phyloP scores from a whole-genome alignment of 1,284 basidiomycete species.

The Schizophyllum amplum region DNA sequence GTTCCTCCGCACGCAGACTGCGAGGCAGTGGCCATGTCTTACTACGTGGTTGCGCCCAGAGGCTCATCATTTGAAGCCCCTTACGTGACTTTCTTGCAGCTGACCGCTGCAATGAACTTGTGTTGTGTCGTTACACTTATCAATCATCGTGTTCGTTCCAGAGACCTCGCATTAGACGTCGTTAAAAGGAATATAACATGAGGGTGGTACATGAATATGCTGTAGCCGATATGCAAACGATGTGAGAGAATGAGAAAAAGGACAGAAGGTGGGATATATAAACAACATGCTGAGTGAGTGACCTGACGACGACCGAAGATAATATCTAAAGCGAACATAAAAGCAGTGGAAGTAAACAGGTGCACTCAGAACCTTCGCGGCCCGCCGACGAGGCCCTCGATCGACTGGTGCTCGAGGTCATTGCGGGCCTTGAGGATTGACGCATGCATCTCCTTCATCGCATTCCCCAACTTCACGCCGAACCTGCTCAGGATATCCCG shows the following conservation, averaged over 20 bases:
- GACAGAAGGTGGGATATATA: neutral
- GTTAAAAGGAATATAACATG: neutral
- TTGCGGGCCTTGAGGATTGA: conserved; percentile 88
- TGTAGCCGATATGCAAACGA: neutral
- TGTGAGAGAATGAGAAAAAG: neutral
- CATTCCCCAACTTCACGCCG: conserved; percentile 84
- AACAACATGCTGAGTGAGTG: neutral
- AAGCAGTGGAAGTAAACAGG: neutral
- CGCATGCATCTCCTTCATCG: conserved; percentile 96
- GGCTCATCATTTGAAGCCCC: too few species aligned
- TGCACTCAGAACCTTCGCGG: conserved; percentile 27
- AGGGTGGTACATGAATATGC: neutral
- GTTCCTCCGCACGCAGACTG: too few species aligned
- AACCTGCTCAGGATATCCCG: conserved; percentile 88
- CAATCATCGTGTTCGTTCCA: too few species aligned
- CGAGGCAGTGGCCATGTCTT: too few species aligned
- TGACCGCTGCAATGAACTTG: too few species aligned
- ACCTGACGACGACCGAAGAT: neutral
- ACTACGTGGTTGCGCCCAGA: too few species aligned
- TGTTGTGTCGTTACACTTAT: too few species aligned
- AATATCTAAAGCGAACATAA: neutral
- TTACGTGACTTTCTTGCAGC: too few species aligned
- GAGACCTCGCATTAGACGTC: neutral
- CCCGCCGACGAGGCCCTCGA: conserved; percentile 43
- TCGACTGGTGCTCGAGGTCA: conserved; percentile 85